These are phyloP conservation scores for Umbelopsis sp. DNA, from an alignment of 192 early-diverging fungal genomes.

Conservation along the genomic window DNA sequence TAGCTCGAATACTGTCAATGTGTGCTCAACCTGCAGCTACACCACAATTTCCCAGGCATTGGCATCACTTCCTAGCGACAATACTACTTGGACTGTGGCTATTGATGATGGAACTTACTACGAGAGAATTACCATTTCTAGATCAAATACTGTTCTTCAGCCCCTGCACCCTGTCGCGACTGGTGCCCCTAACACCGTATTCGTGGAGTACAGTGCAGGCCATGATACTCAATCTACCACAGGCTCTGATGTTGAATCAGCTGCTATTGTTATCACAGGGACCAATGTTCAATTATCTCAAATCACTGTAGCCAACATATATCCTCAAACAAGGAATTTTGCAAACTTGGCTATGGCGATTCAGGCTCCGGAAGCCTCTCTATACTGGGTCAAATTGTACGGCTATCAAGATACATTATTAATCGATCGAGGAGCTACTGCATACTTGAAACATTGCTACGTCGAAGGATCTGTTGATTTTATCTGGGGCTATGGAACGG, in stretches of 20 bases:
- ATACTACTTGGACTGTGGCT: slow-evolving; percentile 19
- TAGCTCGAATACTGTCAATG: slow-evolving; percentile 6
- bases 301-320: slow-evolving; percentile 25
- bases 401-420: slow-evolving; percentile 37
- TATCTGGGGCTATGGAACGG: slow-evolving; percentile 37
- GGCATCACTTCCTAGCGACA: slow-evolving; percentile 17
- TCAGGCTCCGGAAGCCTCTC: slow-evolving; percentile 17
- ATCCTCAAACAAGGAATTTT: slow-evolving; percentile 22
- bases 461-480: slow-evolving; percentile 40
- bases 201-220: slow-evolving; percentile 13
- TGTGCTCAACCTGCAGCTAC: slow-evolving; percentile 20
- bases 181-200: slow-evolving; percentile 8
- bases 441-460: slow-evolving; percentile 36
- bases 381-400: slow-evolving; percentile 26
- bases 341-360: slow-evolving; percentile 25
- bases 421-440: slow-evolving; percentile 20
- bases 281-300: slow-evolving; percentile 24
- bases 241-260: slow-evolving; percentile 19
- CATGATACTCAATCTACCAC: slow-evolving; percentile 11
- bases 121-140: slow-evolving; percentile 19
- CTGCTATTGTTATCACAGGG: slow-evolving; percentile 3
- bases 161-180: neutral
- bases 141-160: slow-evolving; percentile 23
- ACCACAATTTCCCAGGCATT: neutral
- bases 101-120: slow-evolving; percentile 17